A percentile compares a stretch with the other conserved stretches of the same genome.
phyloP scores from a whole-genome alignment of 148 eudicot species.

The Rhododendron ovatum region DNA sequence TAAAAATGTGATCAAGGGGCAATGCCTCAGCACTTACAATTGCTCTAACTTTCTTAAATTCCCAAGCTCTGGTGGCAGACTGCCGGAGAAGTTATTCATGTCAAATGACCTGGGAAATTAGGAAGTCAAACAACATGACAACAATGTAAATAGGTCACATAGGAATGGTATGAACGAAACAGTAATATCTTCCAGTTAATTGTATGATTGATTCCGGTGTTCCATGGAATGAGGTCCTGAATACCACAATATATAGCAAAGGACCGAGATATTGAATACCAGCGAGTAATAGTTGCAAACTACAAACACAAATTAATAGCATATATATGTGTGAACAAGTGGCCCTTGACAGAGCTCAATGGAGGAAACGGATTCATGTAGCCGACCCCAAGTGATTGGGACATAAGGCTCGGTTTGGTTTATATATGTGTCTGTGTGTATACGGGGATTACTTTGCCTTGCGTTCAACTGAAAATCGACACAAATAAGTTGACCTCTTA shows the following conservation, averaged over 20 bases:
- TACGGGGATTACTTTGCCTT: conserved; percentile 11
- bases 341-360: no score
- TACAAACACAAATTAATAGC: background rate
- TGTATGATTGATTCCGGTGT: background rate
- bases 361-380: no score
- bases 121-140: background rate
- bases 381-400: no score
- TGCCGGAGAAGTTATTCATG: no score
- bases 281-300: background rate
- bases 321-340: no score
- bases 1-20: background rate
- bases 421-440: background rate
- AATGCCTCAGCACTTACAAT: no score
- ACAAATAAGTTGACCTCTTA: background rate
- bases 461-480: background rate
- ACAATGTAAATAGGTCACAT: background rate
- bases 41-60: no score
- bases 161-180: background rate
- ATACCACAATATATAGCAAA: background rate
- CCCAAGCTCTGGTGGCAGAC: no score
- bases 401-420: no score
- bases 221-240: background rate
- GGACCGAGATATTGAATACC: no score
- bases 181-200: background rate
- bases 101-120: background rate